Evolutionary conservation across 2,329 filamentous ascomycete species (phyloP), one percentile per base, ranked within the genome.

Genomic region (Sclerotinia nivalis): DNA sequence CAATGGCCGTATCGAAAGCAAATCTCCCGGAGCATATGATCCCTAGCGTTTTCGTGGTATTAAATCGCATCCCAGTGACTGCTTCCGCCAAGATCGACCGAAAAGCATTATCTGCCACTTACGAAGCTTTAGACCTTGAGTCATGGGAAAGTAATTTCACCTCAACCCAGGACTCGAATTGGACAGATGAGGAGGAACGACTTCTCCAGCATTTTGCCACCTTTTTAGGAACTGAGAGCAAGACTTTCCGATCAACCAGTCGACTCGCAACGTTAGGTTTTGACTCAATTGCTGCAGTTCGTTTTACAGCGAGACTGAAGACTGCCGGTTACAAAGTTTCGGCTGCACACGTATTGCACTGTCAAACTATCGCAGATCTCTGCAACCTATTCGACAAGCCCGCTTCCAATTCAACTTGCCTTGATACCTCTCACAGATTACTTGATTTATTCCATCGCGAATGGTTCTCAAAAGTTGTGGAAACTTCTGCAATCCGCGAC

Each of bases 21-120:
- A 62, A 45, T 52, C 61, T 72, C n/a, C 73, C 73, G 25, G n/a
- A 55, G 5, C 70, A 75, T 43, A 75, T 75, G 73, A 66, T 74
- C 5, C 72, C 73, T 22, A 59, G 68, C 5, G 60, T 67, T 20
- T 70, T 69, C 60, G 15, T 74, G 7, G n/a, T 68, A 10, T 37
- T 74, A 20, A 54, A 70, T 28, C 25, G 10, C 2, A 52, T 74
- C 10, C 73, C 73, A 31, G 40, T 72, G 7, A 49, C 66, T 4
- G 60, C 66, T 6, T 73, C 73, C 1, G 73, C 73, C 22, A 74
- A 74, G 43, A 54, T 74, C 4, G 71, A 74, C 60, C 58, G 73
- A n/a, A 69, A 68, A 55, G 50, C 52, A 28, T 22, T 67, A 50
- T 31, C 50, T 28, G 20, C 37, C 22, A 40, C 52, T 50, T 65